Conservation (phyloP, 2,329 filamentous ascomycete species). For the Aspergillus ochraceus region DNA sequence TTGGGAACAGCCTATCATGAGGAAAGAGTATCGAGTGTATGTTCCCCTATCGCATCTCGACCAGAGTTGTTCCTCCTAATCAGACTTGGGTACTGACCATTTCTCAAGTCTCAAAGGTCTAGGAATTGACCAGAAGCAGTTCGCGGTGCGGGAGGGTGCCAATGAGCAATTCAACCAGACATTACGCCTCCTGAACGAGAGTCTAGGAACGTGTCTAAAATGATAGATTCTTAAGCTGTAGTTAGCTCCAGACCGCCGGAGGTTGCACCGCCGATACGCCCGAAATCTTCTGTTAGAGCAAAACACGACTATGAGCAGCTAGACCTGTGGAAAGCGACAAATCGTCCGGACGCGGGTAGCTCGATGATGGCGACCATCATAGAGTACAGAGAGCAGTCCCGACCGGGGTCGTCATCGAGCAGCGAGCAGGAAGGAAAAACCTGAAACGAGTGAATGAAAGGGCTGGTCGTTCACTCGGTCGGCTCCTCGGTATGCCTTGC, state of each 20-base stretch:
- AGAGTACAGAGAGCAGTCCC: no score
- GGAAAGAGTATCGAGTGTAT: slow-evolving; percentile 34
- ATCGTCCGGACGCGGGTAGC: background rate
- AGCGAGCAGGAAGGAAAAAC: no score
- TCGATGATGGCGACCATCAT: background rate
- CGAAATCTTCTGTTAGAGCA: background rate
- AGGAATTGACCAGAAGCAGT: slow-evolving; percentile 27
- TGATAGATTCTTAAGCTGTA: background rate
- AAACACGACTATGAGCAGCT: background rate
- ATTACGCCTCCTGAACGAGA: slow-evolving; percentile 49
- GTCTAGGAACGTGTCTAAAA: slow-evolving; percentile 46
- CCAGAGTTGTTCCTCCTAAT: no score
- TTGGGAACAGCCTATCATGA: slow-evolving; percentile 39
- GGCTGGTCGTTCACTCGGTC: no score
- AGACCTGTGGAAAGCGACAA: background rate
- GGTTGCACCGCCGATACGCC: background rate
- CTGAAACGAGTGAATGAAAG: no score
- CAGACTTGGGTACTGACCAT: slow-evolving; percentile 13
- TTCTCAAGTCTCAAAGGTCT: slow-evolving; percentile 29
- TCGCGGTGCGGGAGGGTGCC: slow-evolving; percentile 33
- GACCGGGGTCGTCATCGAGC: background rate
- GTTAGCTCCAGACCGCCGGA: background rate
- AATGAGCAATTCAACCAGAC: slow-evolving; percentile 46
- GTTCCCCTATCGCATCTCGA: slow-evolving; percentile 12
- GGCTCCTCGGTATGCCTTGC: no score